These are phyloP conservation scores for Lactifluus piperatus DNA, from an alignment of 768 basidiomycete genomes.

Conservation along the genomic window DNA sequence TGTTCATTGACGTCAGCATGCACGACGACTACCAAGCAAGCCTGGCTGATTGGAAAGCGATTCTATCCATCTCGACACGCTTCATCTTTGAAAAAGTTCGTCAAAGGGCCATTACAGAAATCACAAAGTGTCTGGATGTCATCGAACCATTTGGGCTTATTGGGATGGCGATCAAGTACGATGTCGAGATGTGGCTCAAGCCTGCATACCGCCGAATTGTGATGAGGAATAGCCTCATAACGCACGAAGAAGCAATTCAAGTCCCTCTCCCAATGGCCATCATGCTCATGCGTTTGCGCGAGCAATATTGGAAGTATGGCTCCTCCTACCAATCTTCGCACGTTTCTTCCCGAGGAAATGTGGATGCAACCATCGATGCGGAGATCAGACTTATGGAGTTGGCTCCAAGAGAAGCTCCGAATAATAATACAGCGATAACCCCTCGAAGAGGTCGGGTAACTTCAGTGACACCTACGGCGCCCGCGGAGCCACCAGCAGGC, in stretches of 20 bases:
- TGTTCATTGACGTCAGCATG: conserved; percentile 5
- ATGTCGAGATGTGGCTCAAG: conserved; percentile 20
- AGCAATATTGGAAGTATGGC: conserved; percentile 7
- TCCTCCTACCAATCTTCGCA: too few relatives aligned
- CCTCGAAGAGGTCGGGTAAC: too few relatives aligned
- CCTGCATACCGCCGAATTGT: conserved; percentile 14
- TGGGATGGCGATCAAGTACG: conserved; percentile 17
- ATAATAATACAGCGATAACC: too few relatives aligned
- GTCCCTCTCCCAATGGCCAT: background rate
- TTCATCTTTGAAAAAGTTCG: conserved; percentile 14
- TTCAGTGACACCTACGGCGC: too few relatives aligned
- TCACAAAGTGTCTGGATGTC: conserved; percentile 1
- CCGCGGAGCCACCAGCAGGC: too few relatives aligned
- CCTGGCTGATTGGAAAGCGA: conserved; percentile 17
- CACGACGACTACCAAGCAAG: conserved; percentile 4
- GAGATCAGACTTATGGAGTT: background rate
- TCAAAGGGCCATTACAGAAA: conserved; percentile 16
- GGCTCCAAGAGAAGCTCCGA: background rate
- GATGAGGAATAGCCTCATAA: background rate
- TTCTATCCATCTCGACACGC: conserved; percentile 18
- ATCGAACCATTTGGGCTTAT: conserved; percentile 20
- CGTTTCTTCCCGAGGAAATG: too few relatives aligned
- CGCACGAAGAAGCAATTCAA: background rate
- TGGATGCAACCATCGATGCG: background rate
- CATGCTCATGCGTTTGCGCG: conserved; percentile 13